Conservation (phyloP, 2,329 filamentous ascomycete species). For the Cryphonectria parasitica region DNA sequence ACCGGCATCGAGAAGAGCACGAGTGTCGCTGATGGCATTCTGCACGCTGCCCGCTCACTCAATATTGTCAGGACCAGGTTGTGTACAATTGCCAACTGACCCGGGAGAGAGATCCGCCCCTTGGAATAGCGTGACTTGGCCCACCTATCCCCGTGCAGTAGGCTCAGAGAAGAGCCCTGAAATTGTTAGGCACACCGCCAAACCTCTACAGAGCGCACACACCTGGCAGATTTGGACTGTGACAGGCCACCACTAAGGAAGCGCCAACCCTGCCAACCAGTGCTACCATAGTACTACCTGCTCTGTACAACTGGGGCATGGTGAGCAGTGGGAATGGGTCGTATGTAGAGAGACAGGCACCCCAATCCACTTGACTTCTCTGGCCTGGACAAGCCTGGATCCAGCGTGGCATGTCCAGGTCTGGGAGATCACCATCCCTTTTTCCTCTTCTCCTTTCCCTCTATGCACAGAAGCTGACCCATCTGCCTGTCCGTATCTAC, state of each 20-base stretch:
- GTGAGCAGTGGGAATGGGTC: neutral
- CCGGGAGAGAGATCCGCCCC: neutral
- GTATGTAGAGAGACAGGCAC: neutral
- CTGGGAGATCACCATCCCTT: neutral
- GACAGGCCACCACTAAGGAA: neutral
- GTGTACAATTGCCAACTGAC: neutral
- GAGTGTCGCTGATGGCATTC: neutral
- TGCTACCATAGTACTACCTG: neutral
- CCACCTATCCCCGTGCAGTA: neutral
- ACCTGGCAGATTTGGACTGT: neutral
- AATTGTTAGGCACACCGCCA: constrained; percentile 13
- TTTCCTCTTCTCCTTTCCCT: neutral
- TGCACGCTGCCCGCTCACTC: neutral
- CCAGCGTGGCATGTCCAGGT: neutral
- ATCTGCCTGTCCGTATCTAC: neutral
- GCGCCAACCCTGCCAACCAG: neutral
- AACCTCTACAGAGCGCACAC: neutral
- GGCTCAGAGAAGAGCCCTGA: neutral
- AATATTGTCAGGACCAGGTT: neutral
- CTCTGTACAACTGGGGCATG: neutral
- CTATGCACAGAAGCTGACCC: neutral
- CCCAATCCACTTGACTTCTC: neutral
- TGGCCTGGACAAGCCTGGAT: neutral
- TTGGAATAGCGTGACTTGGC: neutral
- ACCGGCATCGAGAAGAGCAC: neutral